phyloP scores from a whole-genome alignment of 495 filamentous ascomycete species.

The Neurospora africana region DNA sequence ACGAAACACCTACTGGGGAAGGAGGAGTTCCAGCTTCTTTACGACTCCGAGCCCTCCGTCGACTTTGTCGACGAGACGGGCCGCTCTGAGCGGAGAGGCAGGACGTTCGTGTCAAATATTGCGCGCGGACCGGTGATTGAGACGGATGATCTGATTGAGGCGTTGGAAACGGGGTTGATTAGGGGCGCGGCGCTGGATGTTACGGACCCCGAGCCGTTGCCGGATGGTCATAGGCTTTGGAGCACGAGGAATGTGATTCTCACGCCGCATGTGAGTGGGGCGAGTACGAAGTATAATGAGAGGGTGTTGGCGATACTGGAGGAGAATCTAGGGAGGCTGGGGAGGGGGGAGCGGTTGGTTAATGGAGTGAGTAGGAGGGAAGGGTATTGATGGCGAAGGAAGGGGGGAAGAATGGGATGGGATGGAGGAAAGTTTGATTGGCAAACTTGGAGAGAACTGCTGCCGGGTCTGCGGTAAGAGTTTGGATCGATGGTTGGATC shows the following conservation, averaged over 20 bases:
- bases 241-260: slow-evolving; percentile 60
- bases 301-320: slow-evolving; percentile 47
- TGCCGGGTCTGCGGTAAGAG: background rate
- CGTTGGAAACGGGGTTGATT: slow-evolving; percentile 47
- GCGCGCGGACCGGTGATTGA: slow-evolving; percentile 62
- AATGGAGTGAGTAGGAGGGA: slow-evolving; percentile 56
- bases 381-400: slow-evolving; percentile 39
- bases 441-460: too few species aligned
- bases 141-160: slow-evolving; percentile 54
- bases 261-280: slow-evolving; percentile 69
- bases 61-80: background rate
- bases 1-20: slow-evolving; percentile 53
- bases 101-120: slow-evolving; percentile 62
- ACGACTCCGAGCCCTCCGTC: background rate
- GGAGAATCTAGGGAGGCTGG: slow-evolving; percentile 49
- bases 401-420: background rate
- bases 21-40: slow-evolving; percentile 57
- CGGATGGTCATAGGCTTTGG: slow-evolving; percentile 61
- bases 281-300: slow-evolving; percentile 48
- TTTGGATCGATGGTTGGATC: background rate
- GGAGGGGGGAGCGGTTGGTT: slow-evolving; percentile 50
- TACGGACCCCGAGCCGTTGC: slow-evolving; percentile 77
- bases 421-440: background rate
- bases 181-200: slow-evolving; percentile 75
- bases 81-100: slow-evolving; percentile 6